These are phyloP conservation scores for Suillus tomentosus DNA, from an alignment of 768 basidiomycete species.

Conservation along the genomic window DNA sequence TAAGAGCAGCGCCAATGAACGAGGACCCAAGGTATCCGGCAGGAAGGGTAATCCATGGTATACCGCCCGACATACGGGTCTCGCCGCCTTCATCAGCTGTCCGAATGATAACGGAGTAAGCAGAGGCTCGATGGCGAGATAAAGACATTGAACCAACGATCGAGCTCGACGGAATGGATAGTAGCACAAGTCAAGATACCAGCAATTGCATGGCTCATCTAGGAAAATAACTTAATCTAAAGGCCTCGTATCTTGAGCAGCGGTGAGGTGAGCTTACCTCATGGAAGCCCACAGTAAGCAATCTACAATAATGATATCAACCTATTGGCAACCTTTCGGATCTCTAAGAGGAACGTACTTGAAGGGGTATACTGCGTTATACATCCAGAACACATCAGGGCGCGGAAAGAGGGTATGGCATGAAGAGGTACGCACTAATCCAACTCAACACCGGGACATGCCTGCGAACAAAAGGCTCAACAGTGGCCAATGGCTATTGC, in stretches of 20 bases:
- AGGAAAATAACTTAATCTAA: slow-evolving; percentile 7
- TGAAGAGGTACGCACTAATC: slow-evolving; percentile 58
- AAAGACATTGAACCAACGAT: slow-evolving; percentile 56
- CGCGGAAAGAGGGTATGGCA: neutral
- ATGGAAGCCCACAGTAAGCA: slow-evolving; percentile 88
- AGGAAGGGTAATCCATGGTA: slow-evolving; percentile 78
- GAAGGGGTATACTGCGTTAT: slow-evolving; percentile 78
- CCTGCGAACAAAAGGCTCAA: slow-evolving; percentile 42
- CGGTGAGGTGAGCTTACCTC: slow-evolving; percentile 50
- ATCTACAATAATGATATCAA: slow-evolving; percentile 38
- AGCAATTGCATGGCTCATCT: slow-evolving; percentile 87
- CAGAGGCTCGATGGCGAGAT: neutral
- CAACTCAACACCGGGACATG: slow-evolving; percentile 73
- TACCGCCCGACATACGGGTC: slow-evolving; percentile 85
- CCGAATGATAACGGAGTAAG: slow-evolving; percentile 17
- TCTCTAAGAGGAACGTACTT: slow-evolving; percentile 59
- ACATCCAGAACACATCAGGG: slow-evolving; percentile 13
- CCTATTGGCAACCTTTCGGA: neutral
- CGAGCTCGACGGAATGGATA: slow-evolving; percentile 83
- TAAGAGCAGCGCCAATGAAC: slow-evolving; percentile 83
- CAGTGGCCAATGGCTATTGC: slow-evolving; percentile 4
- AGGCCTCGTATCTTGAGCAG: slow-evolving; percentile 6
- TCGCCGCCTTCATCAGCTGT: slow-evolving; percentile 86
- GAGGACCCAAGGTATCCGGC: slow-evolving; percentile 87
- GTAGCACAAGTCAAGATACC: slow-evolving; percentile 84